These are phyloP conservation scores for Litchi chinensis DNA, from an alignment of 345 rosid species.

Conservation along the genomic window DNA sequence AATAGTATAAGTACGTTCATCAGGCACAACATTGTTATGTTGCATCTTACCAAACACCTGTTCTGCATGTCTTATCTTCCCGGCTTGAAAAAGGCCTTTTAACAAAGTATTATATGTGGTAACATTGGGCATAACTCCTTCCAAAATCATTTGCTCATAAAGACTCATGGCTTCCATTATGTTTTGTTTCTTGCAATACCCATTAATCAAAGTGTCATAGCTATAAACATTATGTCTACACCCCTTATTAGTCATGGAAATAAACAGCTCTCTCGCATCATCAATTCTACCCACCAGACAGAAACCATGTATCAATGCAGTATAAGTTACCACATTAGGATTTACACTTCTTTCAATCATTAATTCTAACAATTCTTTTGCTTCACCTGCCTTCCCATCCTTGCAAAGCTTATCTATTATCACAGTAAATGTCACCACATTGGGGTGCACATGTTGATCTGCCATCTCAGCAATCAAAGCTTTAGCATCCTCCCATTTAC, in stretches of 20 bases:
- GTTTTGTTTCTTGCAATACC: conserved; percentile 1
- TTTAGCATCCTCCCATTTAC: too few species aligned
- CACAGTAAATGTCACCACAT: too few species aligned
- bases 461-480: too few species aligned
- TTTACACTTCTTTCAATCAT: too few species aligned
- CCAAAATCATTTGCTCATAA: background rate
- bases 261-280: background rate
- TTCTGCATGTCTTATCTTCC: background rate
- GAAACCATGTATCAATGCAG: background rate
- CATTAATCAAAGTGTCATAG: background rate
- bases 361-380: too few species aligned
- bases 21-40: background rate
- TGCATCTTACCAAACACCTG: background rate
- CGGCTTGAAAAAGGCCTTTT: background rate
- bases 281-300: background rate
- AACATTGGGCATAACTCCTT: background rate
- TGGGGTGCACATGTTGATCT: too few species aligned
- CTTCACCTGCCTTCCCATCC: too few species aligned
- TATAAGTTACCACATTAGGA: background rate
- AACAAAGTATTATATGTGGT: background rate
- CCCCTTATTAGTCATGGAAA: background rate
- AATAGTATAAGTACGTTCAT: background rate
- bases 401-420: too few species aligned
- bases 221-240: too few species aligned
- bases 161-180: conserved; percentile 5